Percentiles rank a stretch among this genome's conserved stretches.
Evolutionary conservation across 75 land plant genomes (phyloP).

Genomic region (Cryptomeria japonica): DNA sequence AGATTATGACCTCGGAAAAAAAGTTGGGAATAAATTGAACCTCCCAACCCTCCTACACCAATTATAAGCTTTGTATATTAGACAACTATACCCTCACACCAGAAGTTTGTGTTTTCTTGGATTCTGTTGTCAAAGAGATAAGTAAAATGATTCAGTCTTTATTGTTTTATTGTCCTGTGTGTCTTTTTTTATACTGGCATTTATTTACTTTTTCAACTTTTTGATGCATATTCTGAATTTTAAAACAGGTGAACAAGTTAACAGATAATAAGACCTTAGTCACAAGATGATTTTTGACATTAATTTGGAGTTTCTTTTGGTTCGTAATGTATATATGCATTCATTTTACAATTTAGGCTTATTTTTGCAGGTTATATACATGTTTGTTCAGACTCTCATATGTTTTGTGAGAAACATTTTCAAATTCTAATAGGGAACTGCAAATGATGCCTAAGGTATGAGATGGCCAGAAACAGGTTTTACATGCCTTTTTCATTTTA

Average conservation of each 20-base stretch:
- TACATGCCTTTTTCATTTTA: background rate
- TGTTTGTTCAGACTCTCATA: background rate
- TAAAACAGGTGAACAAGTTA: background rate
- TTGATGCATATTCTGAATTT: background rate
- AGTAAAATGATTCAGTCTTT: too few relatives aligned
- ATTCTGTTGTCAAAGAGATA: too few relatives aligned
- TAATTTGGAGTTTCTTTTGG: background rate
- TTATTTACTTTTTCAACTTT: background rate
- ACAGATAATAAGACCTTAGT: background rate
- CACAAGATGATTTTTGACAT: background rate
- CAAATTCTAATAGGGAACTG: constrained; percentile 28
- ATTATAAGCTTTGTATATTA: too few relatives aligned
- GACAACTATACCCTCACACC: too few relatives aligned
- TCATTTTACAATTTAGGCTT: background rate
- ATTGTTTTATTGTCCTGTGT: too few relatives aligned
- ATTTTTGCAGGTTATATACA: constrained; percentile 4
- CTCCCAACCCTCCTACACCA: too few relatives aligned
- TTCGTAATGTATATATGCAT: background rate
- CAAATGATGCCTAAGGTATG: constrained; percentile 31
- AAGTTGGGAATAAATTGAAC: too few relatives aligned
- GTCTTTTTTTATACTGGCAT: background rate
- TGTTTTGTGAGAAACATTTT: constrained; percentile 16
- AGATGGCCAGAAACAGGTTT: background rate
- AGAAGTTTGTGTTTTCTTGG: too few relatives aligned
- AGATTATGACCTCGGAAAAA: too few relatives aligned